These are phyloP conservation scores for Penstemon newberryi DNA, from an alignment of 257 asterid species.

Conservation along the genomic window DNA sequence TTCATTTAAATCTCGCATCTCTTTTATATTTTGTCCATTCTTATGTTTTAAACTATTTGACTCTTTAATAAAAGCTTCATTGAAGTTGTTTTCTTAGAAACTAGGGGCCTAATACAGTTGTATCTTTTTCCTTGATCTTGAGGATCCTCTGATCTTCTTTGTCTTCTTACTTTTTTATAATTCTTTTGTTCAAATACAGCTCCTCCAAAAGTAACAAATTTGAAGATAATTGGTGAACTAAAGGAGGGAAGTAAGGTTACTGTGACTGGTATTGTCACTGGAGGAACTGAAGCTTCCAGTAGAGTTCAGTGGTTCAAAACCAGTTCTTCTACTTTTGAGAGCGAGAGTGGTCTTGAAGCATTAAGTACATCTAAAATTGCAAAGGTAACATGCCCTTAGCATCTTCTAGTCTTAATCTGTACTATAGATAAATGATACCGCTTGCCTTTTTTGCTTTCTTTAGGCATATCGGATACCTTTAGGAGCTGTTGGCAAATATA, in stretches of 20 bases:
- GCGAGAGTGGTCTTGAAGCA: constrained; percentile 76
- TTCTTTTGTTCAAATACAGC: constrained; percentile 48
- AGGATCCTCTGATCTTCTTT: background rate
- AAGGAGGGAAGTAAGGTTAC: constrained; percentile 94
- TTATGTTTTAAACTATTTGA: background rate
- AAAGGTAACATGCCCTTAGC: constrained; percentile 49
- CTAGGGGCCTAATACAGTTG: background rate
- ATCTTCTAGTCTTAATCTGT: constrained; percentile 22
- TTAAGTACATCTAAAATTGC: constrained; percentile 90
- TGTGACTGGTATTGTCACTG: constrained; percentile 87
- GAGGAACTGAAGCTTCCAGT: constrained; percentile 98
- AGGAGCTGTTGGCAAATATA: constrained; percentile 87
- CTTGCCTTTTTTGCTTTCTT: constrained; percentile 29
- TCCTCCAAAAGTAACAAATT: constrained; percentile 79
- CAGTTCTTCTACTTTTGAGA: constrained; percentile 59
- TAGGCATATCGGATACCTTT: constrained; percentile 92
- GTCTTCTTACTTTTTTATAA: background rate
- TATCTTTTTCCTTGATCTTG: background rate
- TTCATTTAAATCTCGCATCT: background rate
- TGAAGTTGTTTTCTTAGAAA: background rate
- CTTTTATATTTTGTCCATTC: background rate
- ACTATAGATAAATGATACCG: constrained; percentile 13
- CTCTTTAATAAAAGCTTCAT: background rate
- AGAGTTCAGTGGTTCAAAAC: constrained; percentile 99
- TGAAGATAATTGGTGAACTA: constrained; percentile 92